A percentile compares a stretch with the other conserved stretches of the same genome.
phyloP scores from a whole-genome alignment of 768 basidiomycete species.

The Daedaleopsis sinensis region DNA sequence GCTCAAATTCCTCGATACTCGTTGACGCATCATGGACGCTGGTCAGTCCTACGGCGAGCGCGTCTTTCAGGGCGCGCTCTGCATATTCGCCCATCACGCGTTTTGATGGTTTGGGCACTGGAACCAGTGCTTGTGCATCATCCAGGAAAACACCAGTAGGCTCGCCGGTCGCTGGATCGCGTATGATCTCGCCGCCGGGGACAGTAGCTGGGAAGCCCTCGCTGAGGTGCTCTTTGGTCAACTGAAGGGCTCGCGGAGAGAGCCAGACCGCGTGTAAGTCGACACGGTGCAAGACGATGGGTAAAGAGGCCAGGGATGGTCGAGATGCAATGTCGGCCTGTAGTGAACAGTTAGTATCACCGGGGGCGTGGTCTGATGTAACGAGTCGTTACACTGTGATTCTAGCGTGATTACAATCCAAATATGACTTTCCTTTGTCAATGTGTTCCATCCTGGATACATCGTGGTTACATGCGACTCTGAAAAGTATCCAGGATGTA shows the following conservation, averaged over 20 bases:
- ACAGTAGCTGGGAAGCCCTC: constrained; percentile 42
- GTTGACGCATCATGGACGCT: constrained; percentile 82
- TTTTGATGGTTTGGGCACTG: constrained; percentile 63
- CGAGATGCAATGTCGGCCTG: constrained; percentile 78
- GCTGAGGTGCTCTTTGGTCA: constrained; percentile 52
- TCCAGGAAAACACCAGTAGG: constrained; percentile 88
- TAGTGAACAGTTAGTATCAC: not conserved
- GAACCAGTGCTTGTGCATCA: constrained; percentile 82
- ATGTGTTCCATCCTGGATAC: no score
- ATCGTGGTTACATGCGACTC: no score
- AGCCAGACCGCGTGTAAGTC: constrained; percentile 92
- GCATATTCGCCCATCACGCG: constrained; percentile 62
- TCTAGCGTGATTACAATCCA: no score
- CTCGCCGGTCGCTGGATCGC: constrained; percentile 52
- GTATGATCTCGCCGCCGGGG: constrained; percentile 72
- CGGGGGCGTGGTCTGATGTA: no score
- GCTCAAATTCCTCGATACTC: constrained; percentile 54
- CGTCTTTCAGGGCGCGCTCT: constrained; percentile 64
- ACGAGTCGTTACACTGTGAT: no score
- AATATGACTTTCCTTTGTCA: no score
- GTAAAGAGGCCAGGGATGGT: constrained; percentile 63
- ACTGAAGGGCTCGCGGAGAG: constrained; percentile 68
- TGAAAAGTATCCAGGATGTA: no score
- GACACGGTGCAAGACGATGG: constrained; percentile 74
- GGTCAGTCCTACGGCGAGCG: constrained; percentile 79